A percentile compares a stretch with the other conserved stretches of the same genome.
phyloP scores from a whole-genome alignment of 805 yeast species.

The Danielia oregonensis region DNA sequence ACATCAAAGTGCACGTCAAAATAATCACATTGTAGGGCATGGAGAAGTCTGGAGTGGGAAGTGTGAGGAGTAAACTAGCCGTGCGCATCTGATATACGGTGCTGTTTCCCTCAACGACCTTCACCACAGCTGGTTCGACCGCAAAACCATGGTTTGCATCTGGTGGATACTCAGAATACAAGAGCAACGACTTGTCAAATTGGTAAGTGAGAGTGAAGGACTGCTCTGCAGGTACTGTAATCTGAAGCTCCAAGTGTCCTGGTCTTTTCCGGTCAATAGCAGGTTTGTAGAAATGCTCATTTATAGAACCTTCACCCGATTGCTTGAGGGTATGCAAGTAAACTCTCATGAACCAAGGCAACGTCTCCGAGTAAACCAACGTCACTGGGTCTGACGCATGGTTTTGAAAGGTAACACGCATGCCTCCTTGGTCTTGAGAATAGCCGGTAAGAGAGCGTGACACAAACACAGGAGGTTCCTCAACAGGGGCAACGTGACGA shows the following conservation, averaged over 20 bases:
- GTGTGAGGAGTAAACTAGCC: slow-evolving; percentile 75
- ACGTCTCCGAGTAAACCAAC: slow-evolving; percentile 68
- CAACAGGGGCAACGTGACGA: slow-evolving; percentile 31
- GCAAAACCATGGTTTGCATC: slow-evolving; percentile 98
- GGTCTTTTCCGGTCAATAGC: slow-evolving; percentile 80
- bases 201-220: slow-evolving; percentile 63
- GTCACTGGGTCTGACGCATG: slow-evolving; percentile 47
- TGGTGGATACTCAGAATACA: slow-evolving; percentile 94
- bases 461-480: slow-evolving; percentile 61
- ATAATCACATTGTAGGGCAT: slow-evolving; percentile 99
- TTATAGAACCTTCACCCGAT: slow-evolving; percentile 34
- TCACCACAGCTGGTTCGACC: slow-evolving; percentile 82
- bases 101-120: slow-evolving; percentile 40
- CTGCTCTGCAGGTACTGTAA: slow-evolving; percentile 62
- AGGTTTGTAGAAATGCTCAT: slow-evolving; percentile 62
- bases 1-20: slow-evolving; percentile 88
- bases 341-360: slow-evolving; percentile 91
- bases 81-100: slow-evolving; percentile 60
- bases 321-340: slow-evolving; percentile 64
- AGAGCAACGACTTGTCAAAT: slow-evolving; percentile 82
- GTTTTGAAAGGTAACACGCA: slow-evolving; percentile 75
- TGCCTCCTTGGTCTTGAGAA: slow-evolving; percentile 88
- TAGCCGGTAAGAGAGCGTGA: slow-evolving; percentile 88
- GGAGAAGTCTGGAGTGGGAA: slow-evolving; percentile 97
- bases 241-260: slow-evolving; percentile 68